phyloP scores from a whole-genome alignment of 1,139 yeast species.

The Pichia inconspicua region DNA sequence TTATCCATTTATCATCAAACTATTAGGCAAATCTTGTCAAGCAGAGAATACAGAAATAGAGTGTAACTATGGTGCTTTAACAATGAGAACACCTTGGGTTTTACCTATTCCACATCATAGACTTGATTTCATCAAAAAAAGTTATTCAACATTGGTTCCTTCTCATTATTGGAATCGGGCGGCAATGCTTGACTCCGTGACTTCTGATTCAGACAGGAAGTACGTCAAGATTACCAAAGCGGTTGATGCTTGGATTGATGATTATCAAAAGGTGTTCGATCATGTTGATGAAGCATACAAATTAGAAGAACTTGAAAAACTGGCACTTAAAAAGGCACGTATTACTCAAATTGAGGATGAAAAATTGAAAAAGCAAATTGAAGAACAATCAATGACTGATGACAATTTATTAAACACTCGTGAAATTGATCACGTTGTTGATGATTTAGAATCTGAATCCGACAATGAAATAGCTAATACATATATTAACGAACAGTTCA shows the following conservation, averaged over 20 bases:
- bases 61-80: background rate
- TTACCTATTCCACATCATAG: background rate
- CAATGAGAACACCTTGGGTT: background rate
- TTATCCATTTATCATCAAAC: background rate
- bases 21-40: background rate
- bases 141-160: background rate
- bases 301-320: background rate
- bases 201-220: background rate
- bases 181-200: background rate
- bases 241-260: background rate
- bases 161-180: background rate
- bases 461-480: background rate
- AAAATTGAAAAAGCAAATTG: background rate
- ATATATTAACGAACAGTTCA: background rate
- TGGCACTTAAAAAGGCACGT: background rate
- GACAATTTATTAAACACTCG: background rate
- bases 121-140: background rate
- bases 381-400: background rate
- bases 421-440: background rate
- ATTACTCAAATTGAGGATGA: background rate
- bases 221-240: background rate
- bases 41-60: background rate
- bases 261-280: background rate
- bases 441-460: background rate
- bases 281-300: background rate